Percentiles rank a stretch among this genome's conserved stretches.
Evolutionary conservation across 495 filamentous ascomycete species (phyloP).

Genomic region (Podospora pseudocomata): DNA sequence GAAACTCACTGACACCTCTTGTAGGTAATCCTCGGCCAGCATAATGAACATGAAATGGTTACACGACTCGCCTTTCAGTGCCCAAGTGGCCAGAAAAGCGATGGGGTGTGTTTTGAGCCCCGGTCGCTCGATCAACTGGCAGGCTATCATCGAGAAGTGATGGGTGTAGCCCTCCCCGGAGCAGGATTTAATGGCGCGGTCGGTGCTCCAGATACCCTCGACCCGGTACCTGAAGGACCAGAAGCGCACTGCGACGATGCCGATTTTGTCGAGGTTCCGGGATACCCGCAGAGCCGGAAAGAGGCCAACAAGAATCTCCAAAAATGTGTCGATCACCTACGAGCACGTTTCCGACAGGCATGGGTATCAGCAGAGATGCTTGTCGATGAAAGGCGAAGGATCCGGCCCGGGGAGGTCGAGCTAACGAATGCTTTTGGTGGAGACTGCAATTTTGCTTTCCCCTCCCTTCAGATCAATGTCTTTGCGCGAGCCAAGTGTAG

Average conservation of each 20-base stretch:
- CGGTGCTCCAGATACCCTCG: conserved; percentile 28
- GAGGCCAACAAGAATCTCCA: conserved; percentile 26
- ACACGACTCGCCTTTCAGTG: conserved; percentile 32
- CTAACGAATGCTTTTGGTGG: conserved; percentile 18
- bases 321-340: conserved; percentile 27
- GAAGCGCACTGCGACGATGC: conserved; percentile 32
- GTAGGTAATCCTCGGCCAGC: conserved; percentile 20
- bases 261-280: conserved; percentile 29
- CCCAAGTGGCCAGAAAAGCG: conserved; percentile 21
- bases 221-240: conserved; percentile 29
- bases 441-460: conserved; percentile 28
- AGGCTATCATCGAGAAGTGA: conserved; percentile 24
- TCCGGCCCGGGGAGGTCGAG: conserved; percentile 23
- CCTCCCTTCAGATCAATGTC: conserved; percentile 18
- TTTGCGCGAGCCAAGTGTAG: conserved; percentile 27
- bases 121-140: conserved; percentile 31
- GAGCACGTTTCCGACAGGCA: conserved; percentile 28
- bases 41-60: conserved; percentile 34
- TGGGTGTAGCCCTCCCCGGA: conserved; percentile 23
- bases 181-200: conserved; percentile 31
- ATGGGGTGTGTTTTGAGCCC: conserved; percentile 30
- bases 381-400: conserved; percentile 18
- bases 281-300: conserved; percentile 23
- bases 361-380: conserved; percentile 12
- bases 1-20: not conserved